Evolutionary conservation across 257 asterid genomes (phyloP).

Genomic region (Haberlea rhodopensis): DNA sequence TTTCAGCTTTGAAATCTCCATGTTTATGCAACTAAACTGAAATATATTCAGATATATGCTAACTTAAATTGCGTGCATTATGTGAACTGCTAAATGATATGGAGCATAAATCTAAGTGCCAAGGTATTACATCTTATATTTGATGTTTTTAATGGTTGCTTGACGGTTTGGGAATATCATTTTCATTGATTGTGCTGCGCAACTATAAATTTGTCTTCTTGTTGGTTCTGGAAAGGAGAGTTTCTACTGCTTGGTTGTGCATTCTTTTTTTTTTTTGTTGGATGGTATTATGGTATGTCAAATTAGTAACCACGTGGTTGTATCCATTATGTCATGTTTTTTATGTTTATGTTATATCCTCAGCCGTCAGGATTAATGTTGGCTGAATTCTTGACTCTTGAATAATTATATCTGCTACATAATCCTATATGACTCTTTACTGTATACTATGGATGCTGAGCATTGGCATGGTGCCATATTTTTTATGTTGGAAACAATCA

Average conservation of each 20-base stretch:
- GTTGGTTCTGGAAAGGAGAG: constrained; percentile 15
- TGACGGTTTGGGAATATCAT: constrained; percentile 14
- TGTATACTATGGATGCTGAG: constrained; percentile 24
- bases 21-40: not conserved
- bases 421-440: constrained; percentile 24
- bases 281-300: not conserved
- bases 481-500: constrained; percentile 21
- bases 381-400: constrained; percentile 7
- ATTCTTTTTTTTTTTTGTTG: constrained; percentile 1
- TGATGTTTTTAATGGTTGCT: constrained; percentile 16
- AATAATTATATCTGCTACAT: constrained; percentile 17
- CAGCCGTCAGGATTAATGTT: not conserved
- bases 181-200: constrained; percentile 7
- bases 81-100: constrained; percentile 7
- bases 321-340: constrained; percentile 13
- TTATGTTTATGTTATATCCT: constrained; percentile 14
- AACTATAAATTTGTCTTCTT: not conserved
- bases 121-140: constrained; percentile 12
- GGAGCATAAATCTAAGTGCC: not conserved
- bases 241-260: not conserved
- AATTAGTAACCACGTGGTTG: constrained; percentile 8
- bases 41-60: not conserved
- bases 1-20: constrained; percentile 6
- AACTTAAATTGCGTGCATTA: constrained; percentile 6
- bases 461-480: constrained; percentile 18